A percentile compares a stretch with the other conserved stretches of the same genome.
phyloP scores from a whole-genome alignment of 1,139 yeast species.

The Zygosaccharomyces sapae region DNA sequence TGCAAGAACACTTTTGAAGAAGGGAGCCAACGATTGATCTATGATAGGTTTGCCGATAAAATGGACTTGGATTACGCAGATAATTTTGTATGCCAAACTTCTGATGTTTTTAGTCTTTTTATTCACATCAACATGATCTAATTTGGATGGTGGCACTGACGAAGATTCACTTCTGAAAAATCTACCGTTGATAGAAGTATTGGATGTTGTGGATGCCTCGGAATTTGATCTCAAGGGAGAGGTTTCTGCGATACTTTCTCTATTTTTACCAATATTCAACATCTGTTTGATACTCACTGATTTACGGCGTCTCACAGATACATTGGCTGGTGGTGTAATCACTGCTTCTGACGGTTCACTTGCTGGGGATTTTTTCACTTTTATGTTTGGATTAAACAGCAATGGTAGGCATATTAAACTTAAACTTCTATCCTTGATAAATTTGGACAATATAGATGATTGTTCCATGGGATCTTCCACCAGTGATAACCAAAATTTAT shows the following conservation, averaged over 20 bases:
- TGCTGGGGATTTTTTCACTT: conserved; percentile 2
- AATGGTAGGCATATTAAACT: conserved; percentile 15
- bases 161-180: conserved; percentile 15
- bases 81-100: conserved; percentile 13
- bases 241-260: conserved; percentile 6
- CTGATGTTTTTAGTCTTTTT: conserved; percentile 15
- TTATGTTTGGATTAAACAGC: conserved; percentile 13
- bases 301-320: conserved; percentile 6
- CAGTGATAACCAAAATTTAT: conserved; percentile 9
- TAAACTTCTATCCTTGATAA: conserved; percentile 12
- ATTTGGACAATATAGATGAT: conserved; percentile 7
- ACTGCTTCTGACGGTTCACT: conserved; percentile 3
- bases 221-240: conserved; percentile 6
- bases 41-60: conserved; percentile 21
- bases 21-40: conserved; percentile 10
- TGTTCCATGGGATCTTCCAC: conserved; percentile 6
- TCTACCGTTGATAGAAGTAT: background rate
- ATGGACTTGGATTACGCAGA: conserved; percentile 21
- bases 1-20: conserved; percentile 4
- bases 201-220: conserved; percentile 7
- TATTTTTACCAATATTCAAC: conserved; percentile 8
- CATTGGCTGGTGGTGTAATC: conserved; percentile 4
- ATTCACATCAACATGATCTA: conserved; percentile 8
- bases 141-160: conserved; percentile 15
- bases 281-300: conserved; percentile 14